These are phyloP conservation scores for Pezicula rhizophila DNA, from an alignment of 2,329 filamentous ascomycete species.

Conservation along the genomic window DNA sequence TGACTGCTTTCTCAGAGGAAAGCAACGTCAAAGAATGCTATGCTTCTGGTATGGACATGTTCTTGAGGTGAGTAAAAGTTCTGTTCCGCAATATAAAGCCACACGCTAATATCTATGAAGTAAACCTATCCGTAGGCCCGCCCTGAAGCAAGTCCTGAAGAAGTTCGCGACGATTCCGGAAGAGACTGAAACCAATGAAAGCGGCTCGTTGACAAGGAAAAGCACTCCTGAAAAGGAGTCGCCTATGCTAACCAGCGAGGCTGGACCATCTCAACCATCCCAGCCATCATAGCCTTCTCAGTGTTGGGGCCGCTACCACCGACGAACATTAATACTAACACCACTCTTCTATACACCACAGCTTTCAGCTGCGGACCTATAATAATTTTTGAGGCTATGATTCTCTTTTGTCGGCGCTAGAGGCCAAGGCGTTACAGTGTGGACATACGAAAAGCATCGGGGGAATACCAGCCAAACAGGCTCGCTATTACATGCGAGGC, in stretches of 20 bases:
- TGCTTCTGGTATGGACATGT: constrained; percentile 89
- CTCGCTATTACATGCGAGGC: not conserved
- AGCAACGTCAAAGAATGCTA: constrained; percentile 82
- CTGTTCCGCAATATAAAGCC: not conserved
- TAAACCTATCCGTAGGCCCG: constrained; percentile 73
- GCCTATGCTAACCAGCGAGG: not conserved
- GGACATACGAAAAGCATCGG: not conserved
- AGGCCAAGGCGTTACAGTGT: not conserved
- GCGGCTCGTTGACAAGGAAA: constrained; percentile 11
- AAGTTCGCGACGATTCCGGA: constrained; percentile 79
- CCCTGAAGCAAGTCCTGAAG: constrained; percentile 78
- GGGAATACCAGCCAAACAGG: not conserved
- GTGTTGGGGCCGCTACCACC: not conserved
- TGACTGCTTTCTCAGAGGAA: constrained; percentile 87
- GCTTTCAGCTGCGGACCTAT: too few species aligned
- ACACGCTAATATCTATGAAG: constrained; percentile 24
- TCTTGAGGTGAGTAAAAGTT: constrained; percentile 42
- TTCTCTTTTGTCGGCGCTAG: not conserved
- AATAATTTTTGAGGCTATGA: not conserved
- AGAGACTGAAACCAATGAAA: constrained; percentile 36
- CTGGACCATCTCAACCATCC: not conserved
- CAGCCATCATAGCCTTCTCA: not conserved
- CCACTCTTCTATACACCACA: not conserved
- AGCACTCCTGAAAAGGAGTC: constrained; percentile 8
- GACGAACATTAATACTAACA: not conserved